These are phyloP conservation scores for Ophiocordyceps unilateralis DNA, from an alignment of 2,329 filamentous ascomycete species.

Conservation along the genomic window DNA sequence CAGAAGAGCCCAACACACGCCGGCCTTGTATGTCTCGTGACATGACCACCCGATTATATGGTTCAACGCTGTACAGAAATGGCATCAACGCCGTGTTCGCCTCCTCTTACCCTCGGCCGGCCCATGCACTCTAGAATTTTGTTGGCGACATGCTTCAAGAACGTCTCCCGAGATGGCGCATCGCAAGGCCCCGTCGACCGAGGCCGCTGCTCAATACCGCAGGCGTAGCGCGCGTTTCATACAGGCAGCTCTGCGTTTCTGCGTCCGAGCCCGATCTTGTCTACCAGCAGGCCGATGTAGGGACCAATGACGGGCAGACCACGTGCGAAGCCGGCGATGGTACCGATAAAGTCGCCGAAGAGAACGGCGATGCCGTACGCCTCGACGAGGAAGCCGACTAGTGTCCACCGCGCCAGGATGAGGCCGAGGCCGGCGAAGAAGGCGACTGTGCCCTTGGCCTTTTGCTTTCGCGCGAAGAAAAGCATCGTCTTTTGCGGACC, in stretches of 20 bases:
- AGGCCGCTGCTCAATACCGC: not conserved
- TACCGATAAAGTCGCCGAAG: constrained; percentile 92
- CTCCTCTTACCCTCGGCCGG: not conserved
- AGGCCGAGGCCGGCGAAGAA: constrained; percentile 72
- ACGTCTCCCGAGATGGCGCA: not conserved
- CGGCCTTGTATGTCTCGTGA: not conserved
- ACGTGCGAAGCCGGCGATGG: constrained; percentile 73
- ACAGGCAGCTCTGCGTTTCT: constrained; percentile 66
- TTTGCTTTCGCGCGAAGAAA: constrained; percentile 91
- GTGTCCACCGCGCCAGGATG: constrained; percentile 78
- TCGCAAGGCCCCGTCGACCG: too few relatives aligned
- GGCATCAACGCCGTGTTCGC: not conserved
- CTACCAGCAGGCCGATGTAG: constrained; percentile 60
- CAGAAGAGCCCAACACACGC: not conserved
- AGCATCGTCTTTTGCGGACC: constrained; percentile 75
- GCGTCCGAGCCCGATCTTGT: constrained; percentile 50
- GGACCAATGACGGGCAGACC: constrained; percentile 75
- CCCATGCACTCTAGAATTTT: not conserved
- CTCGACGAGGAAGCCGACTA: constrained; percentile 81
- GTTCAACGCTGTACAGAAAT: not conserved
- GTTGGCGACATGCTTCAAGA: not conserved
- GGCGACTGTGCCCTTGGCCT: constrained; percentile 76
- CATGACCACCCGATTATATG: not conserved
- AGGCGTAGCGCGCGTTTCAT: too few relatives aligned
- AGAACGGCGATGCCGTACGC: constrained; percentile 83